phyloP scores from a whole-genome alignment of 495 filamentous ascomycete genomes.

The Lasiosphaeris hirsuta region DNA sequence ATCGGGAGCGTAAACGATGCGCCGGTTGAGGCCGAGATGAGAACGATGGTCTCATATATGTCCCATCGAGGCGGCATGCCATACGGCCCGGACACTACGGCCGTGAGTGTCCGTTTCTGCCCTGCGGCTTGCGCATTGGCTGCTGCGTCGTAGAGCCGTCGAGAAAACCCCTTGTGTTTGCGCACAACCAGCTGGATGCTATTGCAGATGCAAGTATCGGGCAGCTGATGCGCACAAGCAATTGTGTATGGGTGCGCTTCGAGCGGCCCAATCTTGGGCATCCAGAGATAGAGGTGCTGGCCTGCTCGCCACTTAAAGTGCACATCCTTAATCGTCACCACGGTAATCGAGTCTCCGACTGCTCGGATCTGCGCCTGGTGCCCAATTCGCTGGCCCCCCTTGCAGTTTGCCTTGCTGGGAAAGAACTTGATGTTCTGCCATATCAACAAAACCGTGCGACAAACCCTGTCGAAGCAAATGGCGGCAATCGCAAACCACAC shows the following conservation, averaged over 20 bases:
- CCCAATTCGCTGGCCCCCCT: slow-evolving; percentile 42
- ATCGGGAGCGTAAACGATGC: slow-evolving; percentile 56
- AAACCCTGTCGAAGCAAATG: slow-evolving; percentile 65
- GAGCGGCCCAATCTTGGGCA: slow-evolving; percentile 62
- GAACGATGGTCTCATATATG: slow-evolving; percentile 56
- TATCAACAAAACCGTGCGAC: slow-evolving; percentile 47
- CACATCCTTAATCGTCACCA: slow-evolving; percentile 65
- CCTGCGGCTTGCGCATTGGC: slow-evolving; percentile 40
- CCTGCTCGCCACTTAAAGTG: slow-evolving; percentile 71
- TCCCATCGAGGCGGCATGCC: slow-evolving; percentile 54
- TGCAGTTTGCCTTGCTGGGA: slow-evolving; percentile 35
- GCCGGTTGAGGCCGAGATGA: slow-evolving; percentile 58
- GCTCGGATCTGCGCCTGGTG: slow-evolving; percentile 62
- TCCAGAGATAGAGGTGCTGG: slow-evolving; percentile 74
- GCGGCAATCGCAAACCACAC: slow-evolving; percentile 73
- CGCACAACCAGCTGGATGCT: slow-evolving; percentile 71
- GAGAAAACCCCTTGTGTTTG: slow-evolving; percentile 68
- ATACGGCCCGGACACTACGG: slow-evolving; percentile 56
- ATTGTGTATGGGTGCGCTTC: slow-evolving; percentile 86
- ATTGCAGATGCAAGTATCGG: slow-evolving; percentile 49
- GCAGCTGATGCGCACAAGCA: slow-evolving; percentile 45
- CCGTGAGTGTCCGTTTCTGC: slow-evolving; percentile 37
- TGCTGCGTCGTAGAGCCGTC: slow-evolving; percentile 61
- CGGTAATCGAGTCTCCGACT: slow-evolving; percentile 60
- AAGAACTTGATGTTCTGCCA: slow-evolving; percentile 61